phyloP scores from a whole-genome alignment of 2,329 filamentous ascomycete genomes.

The Chaetothyriales sp. region DNA sequence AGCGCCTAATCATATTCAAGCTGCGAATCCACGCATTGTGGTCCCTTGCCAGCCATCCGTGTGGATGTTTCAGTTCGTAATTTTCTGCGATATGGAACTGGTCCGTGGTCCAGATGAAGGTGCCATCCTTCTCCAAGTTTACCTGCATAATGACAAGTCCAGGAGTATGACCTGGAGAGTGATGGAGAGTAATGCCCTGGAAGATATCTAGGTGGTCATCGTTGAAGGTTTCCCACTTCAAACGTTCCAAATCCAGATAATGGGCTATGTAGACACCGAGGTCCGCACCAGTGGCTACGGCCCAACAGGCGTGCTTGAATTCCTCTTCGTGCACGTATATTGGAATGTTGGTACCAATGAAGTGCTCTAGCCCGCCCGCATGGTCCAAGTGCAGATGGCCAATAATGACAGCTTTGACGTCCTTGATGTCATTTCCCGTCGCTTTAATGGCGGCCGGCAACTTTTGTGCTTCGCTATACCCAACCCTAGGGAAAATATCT shows the following conservation, averaged over 20 bases:
- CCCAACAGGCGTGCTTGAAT: conserved; percentile 34
- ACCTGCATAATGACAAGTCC: conserved; percentile 27
- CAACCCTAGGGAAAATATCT: conserved; percentile 28
- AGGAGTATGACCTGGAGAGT: conserved; percentile 26
- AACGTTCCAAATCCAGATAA: conserved; percentile 17
- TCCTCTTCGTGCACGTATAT: conserved; percentile 38
- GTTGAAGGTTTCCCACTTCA: conserved; percentile 33
- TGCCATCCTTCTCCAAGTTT: conserved; percentile 25
- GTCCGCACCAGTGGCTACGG: conserved; percentile 30
- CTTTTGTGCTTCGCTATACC: conserved; percentile 23
- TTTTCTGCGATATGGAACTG: conserved; percentile 30
- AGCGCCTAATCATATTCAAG: conserved; percentile 22
- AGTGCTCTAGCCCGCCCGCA: conserved; percentile 35
- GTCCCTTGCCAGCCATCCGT: conserved; percentile 27
- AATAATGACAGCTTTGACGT: conserved; percentile 35
- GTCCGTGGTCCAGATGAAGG: conserved; percentile 30
- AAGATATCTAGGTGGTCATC: conserved; percentile 28
- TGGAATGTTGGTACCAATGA: conserved; percentile 29
- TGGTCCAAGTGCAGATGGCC: conserved; percentile 38
- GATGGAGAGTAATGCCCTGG: conserved; percentile 27
- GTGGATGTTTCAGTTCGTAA: conserved; percentile 23
- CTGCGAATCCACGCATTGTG: conserved; percentile 26
- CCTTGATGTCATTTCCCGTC: conserved; percentile 32
- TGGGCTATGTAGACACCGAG: conserved; percentile 26
- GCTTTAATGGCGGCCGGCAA: conserved; percentile 25